Evolutionary conservation across 1,139 yeast species (phyloP).

Genomic region (Debaryomyces sp.): DNA sequence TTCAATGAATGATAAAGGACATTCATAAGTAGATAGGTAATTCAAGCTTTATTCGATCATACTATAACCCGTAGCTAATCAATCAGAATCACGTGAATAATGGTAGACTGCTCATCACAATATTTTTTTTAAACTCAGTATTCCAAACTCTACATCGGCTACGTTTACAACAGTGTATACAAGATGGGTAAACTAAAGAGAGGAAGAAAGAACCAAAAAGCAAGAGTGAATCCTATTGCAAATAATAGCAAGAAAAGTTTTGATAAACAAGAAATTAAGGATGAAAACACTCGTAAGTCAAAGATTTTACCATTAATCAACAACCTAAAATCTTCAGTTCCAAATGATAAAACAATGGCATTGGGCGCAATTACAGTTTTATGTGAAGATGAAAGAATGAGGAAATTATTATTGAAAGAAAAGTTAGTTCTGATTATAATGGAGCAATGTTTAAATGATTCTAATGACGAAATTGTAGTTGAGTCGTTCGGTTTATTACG

Average conservation of each 20-base stretch:
- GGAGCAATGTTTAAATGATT: conserved; percentile 67
- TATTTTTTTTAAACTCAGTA: conserved; percentile 1
- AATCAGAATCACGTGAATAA: background rate
- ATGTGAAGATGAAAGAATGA: conserved; percentile 66
- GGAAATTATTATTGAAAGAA: conserved; percentile 69
- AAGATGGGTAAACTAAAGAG: conserved; percentile 77
- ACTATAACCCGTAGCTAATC: background rate
- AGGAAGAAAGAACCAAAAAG: conserved; percentile 61
- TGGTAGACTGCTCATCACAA: conserved; percentile 5
- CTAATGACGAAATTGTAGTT: conserved; percentile 72
- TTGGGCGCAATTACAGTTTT: conserved; percentile 71
- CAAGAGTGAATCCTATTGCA: conserved; percentile 54
- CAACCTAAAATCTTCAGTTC: conserved; percentile 61
- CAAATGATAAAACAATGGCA: conserved; percentile 80
- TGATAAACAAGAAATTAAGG: conserved; percentile 35
- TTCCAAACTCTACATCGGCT: background rate
- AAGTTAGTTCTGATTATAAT: conserved; percentile 64
- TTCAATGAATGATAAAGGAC: background rate
- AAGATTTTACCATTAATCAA: conserved; percentile 70
- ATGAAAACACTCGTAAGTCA: conserved; percentile 51
- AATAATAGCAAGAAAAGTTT: conserved; percentile 19
- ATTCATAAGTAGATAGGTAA: background rate
- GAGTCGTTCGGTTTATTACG: conserved; percentile 82
- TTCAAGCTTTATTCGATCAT: background rate
- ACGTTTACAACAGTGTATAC: background rate